Percentiles rank a stretch among this genome's conserved stretches.
These are phyloP conservation scores for Claviceps africana DNA, from an alignment of 2,329 filamentous ascomycete genomes.

Conservation along the genomic window DNA sequence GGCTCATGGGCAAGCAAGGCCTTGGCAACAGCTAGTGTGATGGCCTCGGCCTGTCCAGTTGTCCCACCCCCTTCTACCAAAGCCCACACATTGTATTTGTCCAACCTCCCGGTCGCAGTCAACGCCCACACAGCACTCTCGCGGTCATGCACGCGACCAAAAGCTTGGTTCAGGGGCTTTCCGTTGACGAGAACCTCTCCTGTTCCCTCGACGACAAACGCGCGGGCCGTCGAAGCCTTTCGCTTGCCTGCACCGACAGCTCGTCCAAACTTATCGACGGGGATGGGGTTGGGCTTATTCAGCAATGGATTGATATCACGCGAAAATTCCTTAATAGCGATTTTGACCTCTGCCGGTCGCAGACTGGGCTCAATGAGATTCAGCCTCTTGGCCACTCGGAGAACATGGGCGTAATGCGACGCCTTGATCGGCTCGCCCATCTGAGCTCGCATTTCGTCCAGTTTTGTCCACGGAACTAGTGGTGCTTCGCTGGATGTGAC, in stretches of 20 bases:
- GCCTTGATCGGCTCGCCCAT: constrained; percentile 60
- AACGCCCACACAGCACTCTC: constrained; percentile 90
- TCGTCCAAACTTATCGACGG: constrained; percentile 64
- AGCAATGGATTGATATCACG: constrained; percentile 59
- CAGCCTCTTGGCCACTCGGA: constrained; percentile 63
- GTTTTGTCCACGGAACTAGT: constrained; percentile 65
- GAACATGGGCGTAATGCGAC: constrained; percentile 64
- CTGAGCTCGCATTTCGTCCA: constrained; percentile 58
- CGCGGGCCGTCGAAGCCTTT: constrained; percentile 75
- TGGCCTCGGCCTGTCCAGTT: constrained; percentile 89
- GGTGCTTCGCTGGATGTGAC: constrained; percentile 52
- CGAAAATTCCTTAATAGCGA: constrained; percentile 55
- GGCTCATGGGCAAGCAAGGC: constrained; percentile 86
- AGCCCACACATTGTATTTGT: constrained; percentile 96
- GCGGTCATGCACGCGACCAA: constrained; percentile 80
- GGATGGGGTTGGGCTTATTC: constrained; percentile 46
- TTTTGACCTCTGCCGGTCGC: constrained; percentile 53
- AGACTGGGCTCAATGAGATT: constrained; percentile 74
- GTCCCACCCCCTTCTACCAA: constrained; percentile 73
- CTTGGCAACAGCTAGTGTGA: constrained; percentile 80
- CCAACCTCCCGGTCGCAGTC: constrained; percentile 65
- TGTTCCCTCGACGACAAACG: constrained; percentile 81
- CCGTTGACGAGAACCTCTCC: constrained; percentile 86
- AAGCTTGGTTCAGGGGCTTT: constrained; percentile 66
- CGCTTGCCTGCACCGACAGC: constrained; percentile 70